Percentiles rank a stretch among this genome's conserved stretches.
Conservation (phyloP, 106 monocot species). For the Gastrodia elata region DNA sequence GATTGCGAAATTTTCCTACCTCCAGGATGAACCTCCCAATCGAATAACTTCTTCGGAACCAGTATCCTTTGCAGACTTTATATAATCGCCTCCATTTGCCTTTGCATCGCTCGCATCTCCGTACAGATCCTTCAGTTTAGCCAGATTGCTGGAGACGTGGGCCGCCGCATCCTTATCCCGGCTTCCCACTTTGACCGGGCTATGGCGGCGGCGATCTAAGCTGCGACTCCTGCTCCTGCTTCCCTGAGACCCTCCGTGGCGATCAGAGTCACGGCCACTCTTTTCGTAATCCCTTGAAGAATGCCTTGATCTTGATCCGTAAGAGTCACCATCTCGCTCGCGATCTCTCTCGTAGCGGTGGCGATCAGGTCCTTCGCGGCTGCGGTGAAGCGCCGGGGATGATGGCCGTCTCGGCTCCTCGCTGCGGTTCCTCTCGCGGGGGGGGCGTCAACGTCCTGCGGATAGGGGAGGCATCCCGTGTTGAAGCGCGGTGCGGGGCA, state of each 20-base stretch:
- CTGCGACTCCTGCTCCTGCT: conserved; percentile 40
- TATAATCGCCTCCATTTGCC: conserved; percentile 21
- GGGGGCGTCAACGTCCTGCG: conserved; percentile 39
- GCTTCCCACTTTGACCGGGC: conserved; percentile 41
- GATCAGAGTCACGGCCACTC: conserved; percentile 15
- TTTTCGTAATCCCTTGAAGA: conserved; percentile 30
- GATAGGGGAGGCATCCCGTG: conserved; percentile 81
- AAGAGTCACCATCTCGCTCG: conserved; percentile 18
- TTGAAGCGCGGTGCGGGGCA: conserved; percentile 88
- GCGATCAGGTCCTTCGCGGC: conserved; percentile 25
- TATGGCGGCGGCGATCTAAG: conserved; percentile 20
- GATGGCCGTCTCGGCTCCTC: conserved; percentile 24
- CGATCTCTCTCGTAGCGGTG: conserved; percentile 23
- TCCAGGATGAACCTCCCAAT: conserved; percentile 73
- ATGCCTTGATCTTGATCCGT: conserved; percentile 21
- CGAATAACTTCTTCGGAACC: conserved; percentile 75
- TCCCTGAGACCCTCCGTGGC: conserved; percentile 20
- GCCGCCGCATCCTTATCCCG: conserved; percentile 44
- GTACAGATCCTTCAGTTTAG: conserved; percentile 85
- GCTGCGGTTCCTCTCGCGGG: conserved; percentile 22
- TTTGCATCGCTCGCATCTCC: conserved; percentile 52
- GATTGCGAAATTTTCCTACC: conserved; percentile 14
- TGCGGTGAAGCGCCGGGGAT: conserved; percentile 15
- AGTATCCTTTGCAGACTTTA: conserved; percentile 31
- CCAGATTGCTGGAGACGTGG: conserved; percentile 44